Evolutionary conservation across 768 basidiomycete species (phyloP).

Genomic region (Boletus fagicola): DNA sequence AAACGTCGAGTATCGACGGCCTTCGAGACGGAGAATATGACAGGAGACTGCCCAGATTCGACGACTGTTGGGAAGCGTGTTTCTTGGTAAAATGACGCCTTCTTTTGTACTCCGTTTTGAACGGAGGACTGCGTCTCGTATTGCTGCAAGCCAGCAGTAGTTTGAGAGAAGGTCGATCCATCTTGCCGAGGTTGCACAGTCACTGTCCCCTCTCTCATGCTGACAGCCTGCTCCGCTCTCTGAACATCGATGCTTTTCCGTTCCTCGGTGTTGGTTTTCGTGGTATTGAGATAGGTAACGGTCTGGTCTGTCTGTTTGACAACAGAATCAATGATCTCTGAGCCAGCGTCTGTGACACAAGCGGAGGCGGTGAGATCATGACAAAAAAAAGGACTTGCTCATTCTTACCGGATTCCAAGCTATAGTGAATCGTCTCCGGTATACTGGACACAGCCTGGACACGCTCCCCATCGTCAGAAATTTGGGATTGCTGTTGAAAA

Average conservation of each 20-base stretch:
- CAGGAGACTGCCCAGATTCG: too few species aligned
- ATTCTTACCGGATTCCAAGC: not conserved
- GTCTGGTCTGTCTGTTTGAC: not conserved
- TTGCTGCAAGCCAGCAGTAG: not conserved
- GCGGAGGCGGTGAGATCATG: not conserved
- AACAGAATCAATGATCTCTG: not conserved
- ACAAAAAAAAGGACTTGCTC: not conserved
- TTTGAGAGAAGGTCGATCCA: not conserved
- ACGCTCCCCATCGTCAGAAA: not conserved
- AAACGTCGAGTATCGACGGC: not conserved
- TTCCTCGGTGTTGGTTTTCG: too few species aligned
- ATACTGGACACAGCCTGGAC: not conserved
- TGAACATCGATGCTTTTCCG: too few species aligned
- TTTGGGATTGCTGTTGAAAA: not conserved
- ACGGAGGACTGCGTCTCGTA: not conserved
- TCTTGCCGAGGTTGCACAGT: too few species aligned
- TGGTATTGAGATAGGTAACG: too few species aligned
- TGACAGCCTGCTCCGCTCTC: too few species aligned
- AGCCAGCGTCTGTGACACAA: not conserved
- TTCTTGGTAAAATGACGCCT: too few species aligned
- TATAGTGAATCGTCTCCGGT: not conserved
- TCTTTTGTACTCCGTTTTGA: too few species aligned
- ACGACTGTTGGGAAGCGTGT: too few species aligned
- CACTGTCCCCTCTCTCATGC: too few species aligned
- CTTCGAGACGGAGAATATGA: not conserved